Conservation (phyloP, 768 basidiomycete species). For the Gloeophyllum trabeum region DNA sequence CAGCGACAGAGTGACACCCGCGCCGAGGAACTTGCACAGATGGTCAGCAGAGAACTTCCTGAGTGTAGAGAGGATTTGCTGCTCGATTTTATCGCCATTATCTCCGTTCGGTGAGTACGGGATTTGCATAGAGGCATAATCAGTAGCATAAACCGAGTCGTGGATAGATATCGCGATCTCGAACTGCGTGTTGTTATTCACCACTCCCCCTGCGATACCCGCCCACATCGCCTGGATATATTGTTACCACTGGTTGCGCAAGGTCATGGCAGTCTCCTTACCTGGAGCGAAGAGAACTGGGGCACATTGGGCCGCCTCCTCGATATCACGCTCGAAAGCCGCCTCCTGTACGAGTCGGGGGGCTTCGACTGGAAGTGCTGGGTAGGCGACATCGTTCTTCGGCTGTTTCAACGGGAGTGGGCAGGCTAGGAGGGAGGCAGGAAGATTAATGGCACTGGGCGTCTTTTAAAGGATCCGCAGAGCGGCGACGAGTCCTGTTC, state of each 20-base stretch:
- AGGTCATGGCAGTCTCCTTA: no score
- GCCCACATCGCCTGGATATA: conserved; percentile 83
- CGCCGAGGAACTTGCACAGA: conserved; percentile 79
- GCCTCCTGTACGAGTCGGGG: conserved; percentile 52
- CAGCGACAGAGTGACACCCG: conserved; percentile 63
- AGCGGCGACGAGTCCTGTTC: no score
- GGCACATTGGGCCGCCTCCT: conserved; percentile 42
- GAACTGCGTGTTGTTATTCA: conserved; percentile 47
- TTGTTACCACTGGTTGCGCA: no score
- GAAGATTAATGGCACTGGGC: no score
- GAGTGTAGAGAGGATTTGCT: conserved; percentile 49
- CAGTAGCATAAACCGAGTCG: conserved; percentile 78
- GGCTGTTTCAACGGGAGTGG: no score
- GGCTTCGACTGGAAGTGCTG: conserved; percentile 50
- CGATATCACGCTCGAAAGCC: conserved; percentile 49
- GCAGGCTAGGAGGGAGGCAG: no score
- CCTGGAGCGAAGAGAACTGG: neutral
- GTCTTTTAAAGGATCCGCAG: no score
- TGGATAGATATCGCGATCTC: conserved; percentile 75
- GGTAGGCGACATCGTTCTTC: conserved; percentile 35
- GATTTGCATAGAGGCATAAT: conserved; percentile 52
- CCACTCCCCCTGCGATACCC: conserved; percentile 54
- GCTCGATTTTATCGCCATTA: conserved; percentile 44
- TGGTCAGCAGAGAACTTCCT: conserved; percentile 68
- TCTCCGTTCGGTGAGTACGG: conserved; percentile 47